These are phyloP conservation scores for Phytophthora cactorum DNA, from an alignment of 352 stramenopile species.

Conservation along the genomic window DNA sequence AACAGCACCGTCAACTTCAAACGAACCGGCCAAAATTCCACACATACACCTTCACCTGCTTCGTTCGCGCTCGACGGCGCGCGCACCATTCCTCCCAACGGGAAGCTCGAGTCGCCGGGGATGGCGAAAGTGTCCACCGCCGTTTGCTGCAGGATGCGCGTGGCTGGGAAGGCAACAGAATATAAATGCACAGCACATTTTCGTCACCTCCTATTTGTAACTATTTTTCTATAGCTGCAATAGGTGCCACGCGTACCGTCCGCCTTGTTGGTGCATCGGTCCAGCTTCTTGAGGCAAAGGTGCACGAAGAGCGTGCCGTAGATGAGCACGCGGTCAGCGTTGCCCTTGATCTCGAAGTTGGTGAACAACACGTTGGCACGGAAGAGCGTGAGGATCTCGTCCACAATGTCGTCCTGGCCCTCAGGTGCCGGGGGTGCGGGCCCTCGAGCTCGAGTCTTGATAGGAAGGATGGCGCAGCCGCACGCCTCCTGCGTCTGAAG, in stretches of 20 bases:
- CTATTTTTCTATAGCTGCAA: background rate
- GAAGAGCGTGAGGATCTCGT: conserved; percentile 94
- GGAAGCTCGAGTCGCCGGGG: conserved; percentile 86
- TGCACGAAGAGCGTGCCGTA: conserved; percentile 95
- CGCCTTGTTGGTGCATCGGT: conserved; percentile 78
- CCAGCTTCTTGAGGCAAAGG: conserved; percentile 91
- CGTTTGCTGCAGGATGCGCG: conserved; percentile 80
- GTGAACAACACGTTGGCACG: conserved; percentile 95
- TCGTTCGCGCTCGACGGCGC: conserved; percentile 73
- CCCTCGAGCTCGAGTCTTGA: conserved; percentile 89
- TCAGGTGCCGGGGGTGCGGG: conserved; percentile 85
- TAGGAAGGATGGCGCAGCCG: conserved; percentile 88
- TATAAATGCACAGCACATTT: conserved; percentile 8
- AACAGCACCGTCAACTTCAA: conserved; percentile 1
- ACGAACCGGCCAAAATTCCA: too few relatives aligned
- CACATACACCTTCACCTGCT: conserved; percentile 51
- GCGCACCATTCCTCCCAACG: conserved; percentile 82
- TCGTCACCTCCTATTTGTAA: conserved; percentile 2
- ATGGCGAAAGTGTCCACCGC: conserved; percentile 88
- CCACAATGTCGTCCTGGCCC: conserved; percentile 91
- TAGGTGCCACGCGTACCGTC: conserved; percentile 47
- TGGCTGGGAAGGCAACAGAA: conserved; percentile 38
- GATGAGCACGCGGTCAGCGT: conserved; percentile 92
- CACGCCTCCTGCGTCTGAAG: conserved; percentile 74
- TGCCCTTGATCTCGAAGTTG: conserved; percentile 94